phyloP scores from a whole-genome alignment of 148 eudicot species.

The Chenopodium berlandieri region DNA sequence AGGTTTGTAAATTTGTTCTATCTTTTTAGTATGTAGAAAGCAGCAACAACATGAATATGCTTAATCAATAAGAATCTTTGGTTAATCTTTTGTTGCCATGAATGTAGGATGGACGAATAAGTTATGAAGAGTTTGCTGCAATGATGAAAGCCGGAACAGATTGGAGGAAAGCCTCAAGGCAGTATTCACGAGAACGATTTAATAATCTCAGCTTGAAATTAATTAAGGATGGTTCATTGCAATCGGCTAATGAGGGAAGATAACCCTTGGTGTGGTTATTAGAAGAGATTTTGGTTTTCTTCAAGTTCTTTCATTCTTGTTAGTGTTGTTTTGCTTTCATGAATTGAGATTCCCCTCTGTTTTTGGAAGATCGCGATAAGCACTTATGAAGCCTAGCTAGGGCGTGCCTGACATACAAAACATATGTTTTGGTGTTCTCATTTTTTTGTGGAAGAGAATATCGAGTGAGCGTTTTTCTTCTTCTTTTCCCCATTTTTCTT shows the following conservation, averaged over 20 bases:
- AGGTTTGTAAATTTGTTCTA: conserved; percentile 44
- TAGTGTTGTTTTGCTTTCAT: conserved; percentile 17
- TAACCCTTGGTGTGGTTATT: conserved; percentile 5
- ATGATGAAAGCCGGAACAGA: conserved; percentile 92
- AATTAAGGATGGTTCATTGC: conserved; percentile 65
- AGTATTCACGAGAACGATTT: conserved; percentile 71
- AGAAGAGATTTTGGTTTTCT: conserved; percentile 1
- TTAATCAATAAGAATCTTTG: not conserved
- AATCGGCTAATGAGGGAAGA: conserved; percentile 29
- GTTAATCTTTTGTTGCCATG: not conserved
- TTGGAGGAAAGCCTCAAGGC: conserved; percentile 87
- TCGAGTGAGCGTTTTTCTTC: not conserved
- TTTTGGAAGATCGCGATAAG: not conserved
- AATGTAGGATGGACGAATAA: conserved; percentile 74
- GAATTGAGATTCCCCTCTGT: not conserved
- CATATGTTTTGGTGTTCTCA: not conserved
- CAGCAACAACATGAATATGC: not conserved
- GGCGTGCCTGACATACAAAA: not conserved
- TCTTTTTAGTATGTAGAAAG: not conserved
- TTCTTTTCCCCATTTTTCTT: not conserved
- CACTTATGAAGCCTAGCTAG: not conserved
- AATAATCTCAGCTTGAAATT: conserved; percentile 60
- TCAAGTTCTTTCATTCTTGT: not conserved
- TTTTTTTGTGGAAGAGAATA: not conserved
- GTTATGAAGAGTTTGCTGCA: conserved; percentile 70